These are phyloP conservation scores for Primulina eburnea DNA, from an alignment of 257 asterid species.

Conservation along the genomic window DNA sequence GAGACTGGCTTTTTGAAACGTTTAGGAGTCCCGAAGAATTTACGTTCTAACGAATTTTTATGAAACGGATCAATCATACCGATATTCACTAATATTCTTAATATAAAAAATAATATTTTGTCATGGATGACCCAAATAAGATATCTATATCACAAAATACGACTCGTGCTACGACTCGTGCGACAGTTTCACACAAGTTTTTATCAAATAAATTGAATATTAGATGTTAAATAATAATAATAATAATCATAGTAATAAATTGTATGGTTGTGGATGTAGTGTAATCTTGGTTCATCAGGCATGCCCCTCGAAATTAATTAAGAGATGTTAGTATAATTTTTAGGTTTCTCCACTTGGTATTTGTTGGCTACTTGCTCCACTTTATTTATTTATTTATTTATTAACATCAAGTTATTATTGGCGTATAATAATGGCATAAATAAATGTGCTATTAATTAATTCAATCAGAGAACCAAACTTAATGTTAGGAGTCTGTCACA, in stretches of 20 bases:
- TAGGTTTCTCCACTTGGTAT: background rate
- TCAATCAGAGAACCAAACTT: background rate
- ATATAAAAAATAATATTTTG: no score
- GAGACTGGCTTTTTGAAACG: background rate
- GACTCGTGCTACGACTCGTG: no score
- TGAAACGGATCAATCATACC: no score
- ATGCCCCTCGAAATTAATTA: background rate
- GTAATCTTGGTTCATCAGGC: background rate
- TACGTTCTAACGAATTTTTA: no score
- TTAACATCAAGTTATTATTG: background rate
- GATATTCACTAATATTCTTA: no score
- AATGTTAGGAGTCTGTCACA: background rate
- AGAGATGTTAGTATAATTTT: background rate
- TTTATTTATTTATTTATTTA: no score
- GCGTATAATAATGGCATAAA: background rate
- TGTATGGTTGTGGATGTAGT: background rate
- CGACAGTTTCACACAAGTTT: no score
- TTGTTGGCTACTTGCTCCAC: background rate
- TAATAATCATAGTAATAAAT: no score
- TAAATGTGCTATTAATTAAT: background rate
- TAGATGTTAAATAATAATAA: no score
- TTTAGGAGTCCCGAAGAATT: background rate
- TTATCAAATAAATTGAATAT: no score
- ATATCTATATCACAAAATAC: no score
- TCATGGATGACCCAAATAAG: no score